Conservation (phyloP, 176 grass and related monocot genomes). For the Zea luxurians region DNA sequence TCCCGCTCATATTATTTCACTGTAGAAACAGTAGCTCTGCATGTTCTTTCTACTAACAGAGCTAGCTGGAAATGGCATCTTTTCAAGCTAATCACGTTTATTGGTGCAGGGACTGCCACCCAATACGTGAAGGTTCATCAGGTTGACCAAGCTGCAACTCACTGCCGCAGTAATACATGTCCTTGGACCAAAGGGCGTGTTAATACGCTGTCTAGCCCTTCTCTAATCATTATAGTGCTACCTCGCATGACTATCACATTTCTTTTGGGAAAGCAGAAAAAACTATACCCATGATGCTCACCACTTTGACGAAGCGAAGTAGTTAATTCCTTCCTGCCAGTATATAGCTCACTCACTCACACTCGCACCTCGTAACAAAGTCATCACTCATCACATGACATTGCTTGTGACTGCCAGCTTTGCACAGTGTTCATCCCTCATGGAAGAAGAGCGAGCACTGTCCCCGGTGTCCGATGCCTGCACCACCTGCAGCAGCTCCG, state of each 20-base stretch:
- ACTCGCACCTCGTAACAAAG: background rate
- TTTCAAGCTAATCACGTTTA: background rate
- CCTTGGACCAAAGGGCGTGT: slow-evolving; percentile 1
- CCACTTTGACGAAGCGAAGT: background rate
- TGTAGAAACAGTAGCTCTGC: too few relatives aligned
- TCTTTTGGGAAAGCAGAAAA: slow-evolving; percentile 24
- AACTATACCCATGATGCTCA: slow-evolving; percentile 1
- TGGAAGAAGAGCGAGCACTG: slow-evolving; percentile 36
- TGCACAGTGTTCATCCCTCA: background rate
- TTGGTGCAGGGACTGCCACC: background rate
- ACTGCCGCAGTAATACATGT: background rate
- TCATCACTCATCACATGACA: background rate
- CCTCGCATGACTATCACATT: slow-evolving; percentile 32
- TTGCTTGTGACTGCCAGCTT: slow-evolving; percentile 8
- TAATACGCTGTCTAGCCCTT: background rate
- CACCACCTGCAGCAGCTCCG: slow-evolving; percentile 6
- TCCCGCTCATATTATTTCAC: too few relatives aligned
- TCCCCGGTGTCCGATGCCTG: slow-evolving; percentile 17
- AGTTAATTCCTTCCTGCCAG: background rate
- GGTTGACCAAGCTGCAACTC: background rate
- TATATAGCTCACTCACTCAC: slow-evolving; percentile 35
- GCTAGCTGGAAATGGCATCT: background rate
- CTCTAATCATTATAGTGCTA: background rate
- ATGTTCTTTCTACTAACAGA: background rate
- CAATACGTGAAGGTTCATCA: background rate